Base-by-base conservation (phyloP, 2,329 filamentous ascomycete species). In the Xylariaceae sp. region DNA sequence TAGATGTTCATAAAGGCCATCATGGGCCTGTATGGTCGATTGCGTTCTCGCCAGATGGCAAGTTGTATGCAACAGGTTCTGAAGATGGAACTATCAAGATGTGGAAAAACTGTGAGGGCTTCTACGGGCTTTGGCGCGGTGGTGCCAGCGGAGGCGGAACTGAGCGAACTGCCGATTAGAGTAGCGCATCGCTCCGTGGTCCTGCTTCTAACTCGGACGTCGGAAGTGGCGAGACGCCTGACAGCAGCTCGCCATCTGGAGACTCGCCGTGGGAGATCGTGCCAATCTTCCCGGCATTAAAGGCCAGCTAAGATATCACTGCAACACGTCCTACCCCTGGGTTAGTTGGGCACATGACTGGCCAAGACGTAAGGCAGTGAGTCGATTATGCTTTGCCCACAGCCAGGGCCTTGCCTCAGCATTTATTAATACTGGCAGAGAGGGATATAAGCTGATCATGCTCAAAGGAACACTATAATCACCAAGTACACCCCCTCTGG, bases 51-150 rank as follows among this genome's bases (percentile, higher is more conserved):
- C 94, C 94, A 0, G 94, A 99, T 67, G 92, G 92, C 40, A 97
- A 96, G 70, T 78, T 99, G 6, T 99, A 97, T 69, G 94, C 92
- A 1, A 99, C 94, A 1, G 94, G 91, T 24, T 97, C 92, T 42
- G 94, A 99, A 70, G 94, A 99, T 67, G 94, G 94, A 33, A 99
- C 94, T 0, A 95, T 99, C 72, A 99, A 99, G 76, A 79, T 99
- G 78, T 87, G 84, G 84, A 87, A 87, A 75, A 87, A 87, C 60
- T 87, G 84, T 55, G 81, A 85, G 5, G 84, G 84, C 0, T 81
- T 79, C 53, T 87, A 86, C 52, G 84, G 84, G 2, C 77, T 87
- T 30, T 87, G 84, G 84, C 77, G 80, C 32, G 81, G 81, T 43
- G 77, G 77, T n/a, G 69, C 67, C 13, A 57, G 50, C 10, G 60